Evolutionary conservation across 2,329 filamentous ascomycete genomes (phyloP), one percentile per base, ranked within the genome.

Genomic region (Penicillium sp.): DNA sequence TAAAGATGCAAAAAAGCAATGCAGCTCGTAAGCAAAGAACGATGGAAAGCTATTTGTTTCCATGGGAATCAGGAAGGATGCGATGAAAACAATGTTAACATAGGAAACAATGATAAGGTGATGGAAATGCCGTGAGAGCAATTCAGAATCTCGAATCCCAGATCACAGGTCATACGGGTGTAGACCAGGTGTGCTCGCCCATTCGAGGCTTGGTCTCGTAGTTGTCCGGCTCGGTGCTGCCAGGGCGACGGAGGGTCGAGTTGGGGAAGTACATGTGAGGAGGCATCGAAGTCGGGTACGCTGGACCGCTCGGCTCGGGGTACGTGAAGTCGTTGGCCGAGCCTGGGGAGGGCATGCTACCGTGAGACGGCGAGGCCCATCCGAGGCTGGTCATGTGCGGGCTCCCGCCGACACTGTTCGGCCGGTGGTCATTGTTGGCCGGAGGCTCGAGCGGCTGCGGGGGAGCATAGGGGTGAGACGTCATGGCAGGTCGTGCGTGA

Each of bases 401-500:
- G 67, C 89, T 95, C 43, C 87, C 86, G 46, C 76, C 82, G n/a
- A 80, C 84, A 64, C 87, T 95, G 40, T 79, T 81, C 2, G 81
- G 76, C 58, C 85, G 83, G 49, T 87, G 84, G 65, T 91, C 88
- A 51, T 88, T 79, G 66, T 81, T 90, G 22, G 82, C 75, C 11
- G 90, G 89, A 18, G 84, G 83, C 72, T 96, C 91, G 42, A 96
- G 76, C 13, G 87, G 89, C 40, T 86, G 83, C 1, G 88, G 87
- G 20, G 87, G 88, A n/a, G 85, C 86, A 67, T 91, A 95, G 0
- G 91, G 90, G 68, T 96, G 90, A 31, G 90, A 96, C 0, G 91
- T 96, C 57, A 91, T 74, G 8, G 78, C 73, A 7, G 79, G 77
- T 42, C 79, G 77, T 49, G 64, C 59, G 49, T 71, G 71, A 44